Evolutionary conservation across 2,329 filamentous ascomycete species (phyloP).

Genomic region (Aspergillus vadensis): DNA sequence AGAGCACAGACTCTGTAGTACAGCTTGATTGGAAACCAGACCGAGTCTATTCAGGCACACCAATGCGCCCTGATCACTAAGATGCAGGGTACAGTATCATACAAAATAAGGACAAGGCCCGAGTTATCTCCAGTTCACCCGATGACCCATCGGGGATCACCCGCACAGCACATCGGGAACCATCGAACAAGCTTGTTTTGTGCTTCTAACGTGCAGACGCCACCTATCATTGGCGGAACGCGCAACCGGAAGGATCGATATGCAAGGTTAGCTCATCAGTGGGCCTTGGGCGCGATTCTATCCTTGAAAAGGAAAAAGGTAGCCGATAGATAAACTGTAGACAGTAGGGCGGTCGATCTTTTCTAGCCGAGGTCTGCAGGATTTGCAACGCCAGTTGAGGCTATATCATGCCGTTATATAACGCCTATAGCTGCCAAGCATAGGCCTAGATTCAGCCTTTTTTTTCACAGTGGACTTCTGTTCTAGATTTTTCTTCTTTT

Average conservation of each 20-base stretch:
- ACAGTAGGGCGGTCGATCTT: neutral
- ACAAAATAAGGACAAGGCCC: neutral
- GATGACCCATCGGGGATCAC: neutral
- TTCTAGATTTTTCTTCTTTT: too few species aligned
- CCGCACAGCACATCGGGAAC: neutral
- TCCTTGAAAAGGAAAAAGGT: neutral
- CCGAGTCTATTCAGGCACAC: too few species aligned
- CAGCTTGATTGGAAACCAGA: too few species aligned
- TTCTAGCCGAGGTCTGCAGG: too few species aligned
- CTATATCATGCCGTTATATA: too few species aligned
- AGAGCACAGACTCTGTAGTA: too few species aligned
- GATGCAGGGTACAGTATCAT: too few species aligned
- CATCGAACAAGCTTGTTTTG: neutral
- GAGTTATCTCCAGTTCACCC: neutral
- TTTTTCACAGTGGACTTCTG: too few species aligned
- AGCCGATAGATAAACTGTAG: neutral
- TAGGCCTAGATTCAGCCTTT: too few species aligned
- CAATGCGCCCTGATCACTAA: too few species aligned
- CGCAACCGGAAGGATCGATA: neutral
- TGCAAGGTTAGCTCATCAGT: neutral
- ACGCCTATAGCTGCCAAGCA: too few species aligned
- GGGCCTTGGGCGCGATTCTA: neutral
- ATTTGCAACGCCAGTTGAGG: too few species aligned
- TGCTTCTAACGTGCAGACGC: neutral
- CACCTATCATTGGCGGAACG: neutral